phyloP scores from a whole-genome alignment of 768 basidiomycete genomes.

The Collybia mongolica region DNA sequence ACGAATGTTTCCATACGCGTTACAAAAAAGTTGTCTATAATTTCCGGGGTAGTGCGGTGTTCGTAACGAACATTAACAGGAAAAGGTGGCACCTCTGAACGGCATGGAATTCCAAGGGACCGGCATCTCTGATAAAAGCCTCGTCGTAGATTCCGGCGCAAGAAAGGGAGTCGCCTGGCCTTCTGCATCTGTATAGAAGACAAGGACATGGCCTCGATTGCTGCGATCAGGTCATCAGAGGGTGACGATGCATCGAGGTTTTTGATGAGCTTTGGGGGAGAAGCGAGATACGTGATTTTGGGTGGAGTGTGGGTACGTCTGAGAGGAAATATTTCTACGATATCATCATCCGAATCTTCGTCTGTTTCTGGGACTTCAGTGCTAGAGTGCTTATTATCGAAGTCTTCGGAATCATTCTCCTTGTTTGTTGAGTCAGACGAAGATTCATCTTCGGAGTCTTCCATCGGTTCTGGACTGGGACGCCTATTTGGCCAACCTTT shows the following conservation, averaged over 20 bases:
- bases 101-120: slow-evolving; percentile 30
- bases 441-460: slow-evolving; percentile 1
- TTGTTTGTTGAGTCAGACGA: slow-evolving; percentile 3
- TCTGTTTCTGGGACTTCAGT: not conserved
- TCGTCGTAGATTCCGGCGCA: slow-evolving; percentile 46
- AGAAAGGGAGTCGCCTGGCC: slow-evolving; percentile 50
- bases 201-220: slow-evolving; percentile 29
- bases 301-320: slow-evolving; percentile 11
- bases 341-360: slow-evolving; percentile 6
- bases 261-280: slow-evolving; percentile 10
- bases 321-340: slow-evolving; percentile 8
- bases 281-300: slow-evolving; percentile 17
- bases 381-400: not conserved
- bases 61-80: slow-evolving; percentile 11
- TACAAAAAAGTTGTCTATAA: slow-evolving; percentile 14
- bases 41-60: slow-evolving; percentile 12
- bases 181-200: slow-evolving; percentile 34
- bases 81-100: not conserved
- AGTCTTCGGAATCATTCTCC: slow-evolving; percentile 4
- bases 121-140: slow-evolving; percentile 49
- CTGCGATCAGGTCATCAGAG: slow-evolving; percentile 30
- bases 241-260: slow-evolving; percentile 15
- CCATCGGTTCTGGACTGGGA: slow-evolving; percentile 7
- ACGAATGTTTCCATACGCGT: slow-evolving; percentile 33
- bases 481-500: slow-evolving; percentile 15